phyloP scores from a whole-genome alignment of 192 early-diverging fungal species.

The Funneliformis mosseae region DNA sequence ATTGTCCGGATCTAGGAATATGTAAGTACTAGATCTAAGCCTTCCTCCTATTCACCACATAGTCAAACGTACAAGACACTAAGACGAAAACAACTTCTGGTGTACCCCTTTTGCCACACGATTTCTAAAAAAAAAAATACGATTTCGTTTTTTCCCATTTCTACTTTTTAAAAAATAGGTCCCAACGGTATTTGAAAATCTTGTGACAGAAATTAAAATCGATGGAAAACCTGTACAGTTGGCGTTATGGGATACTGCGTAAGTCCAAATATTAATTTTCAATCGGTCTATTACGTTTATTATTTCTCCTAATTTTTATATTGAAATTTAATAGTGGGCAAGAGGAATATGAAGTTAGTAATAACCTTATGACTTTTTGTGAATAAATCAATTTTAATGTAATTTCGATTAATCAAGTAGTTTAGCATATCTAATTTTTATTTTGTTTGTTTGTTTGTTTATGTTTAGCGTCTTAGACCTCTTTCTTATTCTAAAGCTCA shows the following conservation, averaged over 20 bases:
- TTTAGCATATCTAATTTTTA: neutral
- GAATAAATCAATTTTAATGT: neutral
- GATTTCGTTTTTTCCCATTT: neutral
- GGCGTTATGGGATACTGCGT: constrained; percentile 95
- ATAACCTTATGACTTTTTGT: neutral
- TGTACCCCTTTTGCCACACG: neutral
- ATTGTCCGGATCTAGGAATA: neutral
- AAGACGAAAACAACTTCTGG: neutral
- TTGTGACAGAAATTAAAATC: constrained; percentile 84
- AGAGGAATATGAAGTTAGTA: constrained; percentile 59
- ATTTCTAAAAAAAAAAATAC: neutral
- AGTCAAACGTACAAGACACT: neutral
- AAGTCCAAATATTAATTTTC: constrained; percentile 16
- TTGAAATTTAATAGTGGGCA: constrained; percentile 51
- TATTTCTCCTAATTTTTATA: neutral
- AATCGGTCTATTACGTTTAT: neutral
- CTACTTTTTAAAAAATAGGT: constrained; percentile 55
- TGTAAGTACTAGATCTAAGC: constrained; percentile 13
- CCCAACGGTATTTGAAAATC: constrained; percentile 96
- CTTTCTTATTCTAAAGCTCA: constrained; percentile 93
- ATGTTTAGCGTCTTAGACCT: constrained; percentile 80
- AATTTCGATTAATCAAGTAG: too few relatives aligned
- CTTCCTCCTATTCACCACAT: neutral
- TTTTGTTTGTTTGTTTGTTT: neutral
- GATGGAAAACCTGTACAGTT: constrained; percentile 87